phyloP scores from a whole-genome alignment of 2,329 filamentous ascomycete species.

The Cladophialophora exuberans region DNA sequence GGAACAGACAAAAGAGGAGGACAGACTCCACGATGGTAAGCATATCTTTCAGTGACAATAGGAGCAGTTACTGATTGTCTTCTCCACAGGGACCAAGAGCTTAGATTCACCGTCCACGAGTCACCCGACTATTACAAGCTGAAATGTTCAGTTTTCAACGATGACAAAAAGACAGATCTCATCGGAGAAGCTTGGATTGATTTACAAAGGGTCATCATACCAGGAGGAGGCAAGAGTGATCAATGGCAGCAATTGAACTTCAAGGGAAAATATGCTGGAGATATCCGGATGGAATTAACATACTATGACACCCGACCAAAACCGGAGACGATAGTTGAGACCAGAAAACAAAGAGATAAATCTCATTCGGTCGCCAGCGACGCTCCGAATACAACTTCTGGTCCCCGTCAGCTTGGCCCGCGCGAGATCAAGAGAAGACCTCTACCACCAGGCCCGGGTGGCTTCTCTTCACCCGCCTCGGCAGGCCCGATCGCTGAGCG shows the following conservation, averaged over 20 bases:
- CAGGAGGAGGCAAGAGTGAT: slow-evolving; percentile 90
- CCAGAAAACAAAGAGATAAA: slow-evolving; percentile 51
- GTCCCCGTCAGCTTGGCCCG: slow-evolving; percentile 59
- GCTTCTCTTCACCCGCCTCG: slow-evolving; percentile 16
- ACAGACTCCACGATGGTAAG: slow-evolving; percentile 93
- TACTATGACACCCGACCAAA: slow-evolving; percentile 91
- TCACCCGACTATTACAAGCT: slow-evolving; percentile 94
- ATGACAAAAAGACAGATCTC: slow-evolving; percentile 95
- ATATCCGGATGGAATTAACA: slow-evolving; percentile 92
- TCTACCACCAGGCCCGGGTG: slow-evolving; percentile 72
- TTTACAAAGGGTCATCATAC: slow-evolving; percentile 76
- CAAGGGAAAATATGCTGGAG: slow-evolving; percentile 93
- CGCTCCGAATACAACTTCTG: slow-evolving; percentile 34
- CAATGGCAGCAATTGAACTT: slow-evolving; percentile 86
- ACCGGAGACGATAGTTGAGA: slow-evolving; percentile 67
- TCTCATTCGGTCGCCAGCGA: slow-evolving; percentile 39
- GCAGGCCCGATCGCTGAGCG: slow-evolving; percentile 6
- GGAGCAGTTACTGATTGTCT: slow-evolving; percentile 26
- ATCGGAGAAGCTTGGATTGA: slow-evolving; percentile 94
- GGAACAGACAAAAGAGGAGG: slow-evolving; percentile 90
- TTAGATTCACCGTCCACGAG: slow-evolving; percentile 94
- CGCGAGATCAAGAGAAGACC: slow-evolving; percentile 74
- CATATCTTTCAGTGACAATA: not conserved
- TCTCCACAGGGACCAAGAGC: slow-evolving; percentile 87
- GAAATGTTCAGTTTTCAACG: slow-evolving; percentile 95